Evolutionary conservation across 73 alveolate species (phyloP).

Genomic region (Durusdinium trenchii): DNA sequence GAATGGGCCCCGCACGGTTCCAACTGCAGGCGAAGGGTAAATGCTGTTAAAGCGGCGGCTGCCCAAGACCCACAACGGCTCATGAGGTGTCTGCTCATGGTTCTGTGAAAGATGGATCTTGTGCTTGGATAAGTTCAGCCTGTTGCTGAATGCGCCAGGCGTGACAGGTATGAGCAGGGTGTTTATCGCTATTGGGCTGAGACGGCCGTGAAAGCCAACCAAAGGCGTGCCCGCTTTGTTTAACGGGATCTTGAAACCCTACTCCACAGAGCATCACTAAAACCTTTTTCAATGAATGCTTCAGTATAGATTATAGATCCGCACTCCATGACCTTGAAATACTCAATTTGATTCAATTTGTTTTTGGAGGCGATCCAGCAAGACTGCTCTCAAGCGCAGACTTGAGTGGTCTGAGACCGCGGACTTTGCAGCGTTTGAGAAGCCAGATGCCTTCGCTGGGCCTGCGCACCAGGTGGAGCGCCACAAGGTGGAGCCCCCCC

Average conservation of each 20-base stretch:
- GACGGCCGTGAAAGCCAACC: conserved; percentile 13
- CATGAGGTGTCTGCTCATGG: too few relatives aligned
- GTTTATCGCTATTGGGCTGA: conserved; percentile 34
- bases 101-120: too few relatives aligned
- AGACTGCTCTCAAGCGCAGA: neutral
- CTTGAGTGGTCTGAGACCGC: neutral
- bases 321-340: too few relatives aligned
- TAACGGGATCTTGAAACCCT: neutral
- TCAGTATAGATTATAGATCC: neutral
- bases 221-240: neutral
- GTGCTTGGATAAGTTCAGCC: too few relatives aligned
- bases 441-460: neutral
- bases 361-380: conserved; percentile 29
- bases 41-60: neutral
- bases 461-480: too few relatives aligned
- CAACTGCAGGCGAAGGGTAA: neutral
- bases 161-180: conserved; percentile 1
- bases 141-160: too few relatives aligned
- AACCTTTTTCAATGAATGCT: neutral
- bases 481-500: too few relatives aligned
- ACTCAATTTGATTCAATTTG: too few relatives aligned
- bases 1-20: too few relatives aligned
- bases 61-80: neutral
- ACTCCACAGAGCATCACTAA: neutral
- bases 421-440: neutral